phyloP scores from a whole-genome alignment of 371 early-diverging fungal species.

The Mortierella sp. region DNA sequence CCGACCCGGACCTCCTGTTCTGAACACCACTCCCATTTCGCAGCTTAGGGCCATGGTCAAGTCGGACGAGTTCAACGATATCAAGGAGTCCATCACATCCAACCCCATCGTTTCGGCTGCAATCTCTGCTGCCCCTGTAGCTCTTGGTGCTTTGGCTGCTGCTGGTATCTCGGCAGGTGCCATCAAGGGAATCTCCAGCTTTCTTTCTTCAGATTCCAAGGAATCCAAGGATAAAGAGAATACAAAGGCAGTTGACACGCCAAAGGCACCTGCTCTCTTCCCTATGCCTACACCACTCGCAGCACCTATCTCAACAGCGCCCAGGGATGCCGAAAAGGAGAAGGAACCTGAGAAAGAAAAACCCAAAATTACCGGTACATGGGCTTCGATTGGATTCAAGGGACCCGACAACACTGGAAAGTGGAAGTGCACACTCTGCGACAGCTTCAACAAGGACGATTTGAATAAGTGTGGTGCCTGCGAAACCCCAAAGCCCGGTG shows the following conservation, averaged over 20 bases:
- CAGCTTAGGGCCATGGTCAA: conserved; percentile 1
- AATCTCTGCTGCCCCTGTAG: conserved; percentile 24
- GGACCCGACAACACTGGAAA: conserved; percentile 24
- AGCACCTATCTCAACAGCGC: neutral
- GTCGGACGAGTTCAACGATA: neutral
- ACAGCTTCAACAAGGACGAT: conserved; percentile 28
- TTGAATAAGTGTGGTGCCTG: conserved; percentile 38
- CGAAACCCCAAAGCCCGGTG: conserved; percentile 40
- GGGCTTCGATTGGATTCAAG: conserved; percentile 19
- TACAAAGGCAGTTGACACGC: neutral
- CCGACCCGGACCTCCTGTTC: conserved; percentile 8
- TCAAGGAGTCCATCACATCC: conserved; percentile 5
- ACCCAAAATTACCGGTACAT: neutral
- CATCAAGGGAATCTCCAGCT: conserved; percentile 8
- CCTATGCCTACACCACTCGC: conserved; percentile 4
- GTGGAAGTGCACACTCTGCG: conserved; percentile 53
- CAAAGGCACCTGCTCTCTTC: conserved; percentile 8
- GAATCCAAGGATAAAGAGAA: neutral
- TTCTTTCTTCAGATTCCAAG: neutral
- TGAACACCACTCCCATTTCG: conserved; percentile 9
- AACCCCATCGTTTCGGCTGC: conserved; percentile 16
- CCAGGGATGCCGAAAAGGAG: conserved; percentile 1
- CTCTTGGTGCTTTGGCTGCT: conserved; percentile 22
- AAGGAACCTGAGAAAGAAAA: conserved; percentile 14
- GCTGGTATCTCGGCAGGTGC: conserved; percentile 15